Conservation (phyloP, 2,329 filamentous ascomycete genomes). For the Colletotrichum lindemuthianum region DNA sequence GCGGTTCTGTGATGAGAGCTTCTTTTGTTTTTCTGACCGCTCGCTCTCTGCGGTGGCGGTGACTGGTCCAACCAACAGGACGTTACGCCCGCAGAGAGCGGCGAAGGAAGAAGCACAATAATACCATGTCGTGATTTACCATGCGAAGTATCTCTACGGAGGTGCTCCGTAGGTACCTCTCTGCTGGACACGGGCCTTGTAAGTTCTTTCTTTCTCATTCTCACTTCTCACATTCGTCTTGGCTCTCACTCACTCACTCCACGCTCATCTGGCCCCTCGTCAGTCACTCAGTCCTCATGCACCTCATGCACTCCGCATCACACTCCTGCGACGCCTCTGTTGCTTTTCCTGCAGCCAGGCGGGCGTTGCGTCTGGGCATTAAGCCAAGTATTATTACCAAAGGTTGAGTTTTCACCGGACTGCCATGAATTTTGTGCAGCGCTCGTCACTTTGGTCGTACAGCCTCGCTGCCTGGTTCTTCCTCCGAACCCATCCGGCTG, state of each 20-base stretch:
- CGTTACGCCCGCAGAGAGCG: not conserved
- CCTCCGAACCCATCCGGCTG: no score
- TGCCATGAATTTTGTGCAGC: no score
- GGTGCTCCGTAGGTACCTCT: no score
- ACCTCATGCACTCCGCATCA: slow-evolving; percentile 17
- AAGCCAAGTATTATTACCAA: no score
- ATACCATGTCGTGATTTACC: not conserved
- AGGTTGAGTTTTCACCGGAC: no score
- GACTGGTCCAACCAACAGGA: not conserved
- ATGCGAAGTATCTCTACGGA: no score
- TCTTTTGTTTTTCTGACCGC: no score
- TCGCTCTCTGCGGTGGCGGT: not conserved
- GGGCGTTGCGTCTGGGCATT: no score
- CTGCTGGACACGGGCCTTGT: no score
- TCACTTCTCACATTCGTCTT: not conserved
- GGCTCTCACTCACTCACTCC: not conserved
- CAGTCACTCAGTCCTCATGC: not conserved
- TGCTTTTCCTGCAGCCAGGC: slow-evolving; percentile 1
- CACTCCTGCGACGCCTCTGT: slow-evolving; percentile 2
- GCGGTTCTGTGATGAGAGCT: no score
- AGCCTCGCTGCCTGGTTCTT: no score
- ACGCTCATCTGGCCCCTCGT: not conserved
- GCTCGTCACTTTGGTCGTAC: no score
- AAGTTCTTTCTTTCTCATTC: not conserved
- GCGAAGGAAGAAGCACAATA: not conserved